Conservation (phyloP, 352 stramenopile species). For the Peronospora farinosa region DNA sequence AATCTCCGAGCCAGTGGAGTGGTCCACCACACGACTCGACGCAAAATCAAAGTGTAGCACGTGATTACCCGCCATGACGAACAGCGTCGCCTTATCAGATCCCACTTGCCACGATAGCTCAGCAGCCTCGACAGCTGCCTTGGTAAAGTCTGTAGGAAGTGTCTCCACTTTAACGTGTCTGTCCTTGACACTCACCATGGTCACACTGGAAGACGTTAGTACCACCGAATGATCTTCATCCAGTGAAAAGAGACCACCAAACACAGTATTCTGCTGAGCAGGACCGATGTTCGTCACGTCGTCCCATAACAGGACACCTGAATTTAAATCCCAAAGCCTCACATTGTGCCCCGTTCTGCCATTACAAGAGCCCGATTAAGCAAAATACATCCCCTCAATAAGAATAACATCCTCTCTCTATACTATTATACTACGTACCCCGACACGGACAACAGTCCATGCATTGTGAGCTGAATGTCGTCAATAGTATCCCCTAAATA, state of each 20-base stretch:
- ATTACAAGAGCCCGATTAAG: too few species aligned
- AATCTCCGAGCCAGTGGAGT: conserved; percentile 32
- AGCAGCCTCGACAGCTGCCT: conserved; percentile 16
- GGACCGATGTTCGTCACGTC: conserved; percentile 29
- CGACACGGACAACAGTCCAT: conserved; percentile 57
- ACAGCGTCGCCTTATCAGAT: conserved; percentile 43
- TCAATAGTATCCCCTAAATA: conserved; percentile 51
- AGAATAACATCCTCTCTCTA: conserved; percentile 2
- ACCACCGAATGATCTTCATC: conserved; percentile 46
- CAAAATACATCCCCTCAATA: conserved; percentile 6
- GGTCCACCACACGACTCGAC: conserved; percentile 32
- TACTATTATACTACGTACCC: conserved; percentile 28
- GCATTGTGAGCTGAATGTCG: conserved; percentile 62
- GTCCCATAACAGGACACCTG: conserved; percentile 69
- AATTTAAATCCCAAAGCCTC: conserved; percentile 56
- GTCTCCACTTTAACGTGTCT: conserved; percentile 38
- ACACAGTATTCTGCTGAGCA: conserved; percentile 19
- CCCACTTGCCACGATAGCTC: conserved; percentile 37
- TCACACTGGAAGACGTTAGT: conserved; percentile 36
- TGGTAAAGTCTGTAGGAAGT: conserved; percentile 29
- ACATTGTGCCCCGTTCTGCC: conserved; percentile 32
- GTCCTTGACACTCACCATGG: conserved; percentile 57
- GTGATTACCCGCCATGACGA: conserved; percentile 37
- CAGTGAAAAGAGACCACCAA: conserved; percentile 39
- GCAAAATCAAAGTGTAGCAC: conserved; percentile 40